A percentile compares a stretch with the other conserved stretches of the same genome.
phyloP scores from a whole-genome alignment of 345 rosid species.

The Pugionium dolabratum region DNA sequence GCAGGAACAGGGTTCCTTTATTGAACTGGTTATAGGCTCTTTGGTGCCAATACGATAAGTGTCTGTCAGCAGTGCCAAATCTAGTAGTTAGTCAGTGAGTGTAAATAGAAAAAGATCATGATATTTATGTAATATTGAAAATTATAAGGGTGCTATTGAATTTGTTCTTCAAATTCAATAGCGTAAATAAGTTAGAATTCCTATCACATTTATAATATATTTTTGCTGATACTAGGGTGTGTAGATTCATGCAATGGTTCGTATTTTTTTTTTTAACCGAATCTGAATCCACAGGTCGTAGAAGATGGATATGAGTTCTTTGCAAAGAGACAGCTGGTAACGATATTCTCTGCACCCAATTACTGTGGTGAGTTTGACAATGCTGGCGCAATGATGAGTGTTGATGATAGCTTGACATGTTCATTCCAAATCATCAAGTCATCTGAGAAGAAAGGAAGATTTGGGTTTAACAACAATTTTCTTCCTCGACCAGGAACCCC shows the following conservation, averaged over 20 bases:
- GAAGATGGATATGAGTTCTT: constrained; percentile 30
- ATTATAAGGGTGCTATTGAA: neutral
- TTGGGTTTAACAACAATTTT: constrained; percentile 19
- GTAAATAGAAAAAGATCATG: neutral
- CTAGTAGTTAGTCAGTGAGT: constrained; percentile 1
- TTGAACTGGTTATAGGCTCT: neutral
- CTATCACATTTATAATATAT: neutral
- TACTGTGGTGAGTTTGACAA: too few species aligned
- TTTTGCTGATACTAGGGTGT: neutral
- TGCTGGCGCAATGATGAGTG: too few species aligned
- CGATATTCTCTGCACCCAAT: neutral
- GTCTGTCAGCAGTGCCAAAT: neutral
- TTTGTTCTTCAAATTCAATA: neutral
- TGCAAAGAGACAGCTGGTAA: constrained; percentile 27
- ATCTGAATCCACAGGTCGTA: constrained; percentile 10
- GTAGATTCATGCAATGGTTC: neutral
- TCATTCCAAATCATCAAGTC: constrained; percentile 27
- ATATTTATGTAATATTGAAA: neutral
- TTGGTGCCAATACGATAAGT: neutral
- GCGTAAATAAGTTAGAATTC: neutral
- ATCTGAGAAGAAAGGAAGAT: constrained; percentile 23
- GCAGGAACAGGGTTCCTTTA: neutral
- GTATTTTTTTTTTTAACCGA: neutral
- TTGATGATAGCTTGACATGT: constrained; percentile 19
- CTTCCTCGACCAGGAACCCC: constrained; percentile 26